Percentiles rank a stretch among this genome's conserved stretches.
These are phyloP conservation scores for Nothophytophthora sp. DNA, from an alignment of 352 stramenopile genomes.

Conservation along the genomic window DNA sequence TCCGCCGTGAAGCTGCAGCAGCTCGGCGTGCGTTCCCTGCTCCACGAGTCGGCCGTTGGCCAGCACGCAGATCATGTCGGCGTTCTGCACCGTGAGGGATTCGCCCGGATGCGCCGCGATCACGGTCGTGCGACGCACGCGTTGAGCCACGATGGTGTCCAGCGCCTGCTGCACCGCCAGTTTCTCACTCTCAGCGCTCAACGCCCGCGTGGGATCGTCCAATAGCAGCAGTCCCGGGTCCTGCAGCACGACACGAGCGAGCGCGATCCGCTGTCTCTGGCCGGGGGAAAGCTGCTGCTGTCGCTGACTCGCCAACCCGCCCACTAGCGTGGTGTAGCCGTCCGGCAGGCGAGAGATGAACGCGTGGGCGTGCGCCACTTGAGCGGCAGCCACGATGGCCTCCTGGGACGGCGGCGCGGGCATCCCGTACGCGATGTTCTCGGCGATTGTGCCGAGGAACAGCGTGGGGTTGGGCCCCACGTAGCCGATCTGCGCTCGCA, in stretches of 20 bases:
- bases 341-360: slow-evolving; percentile 93
- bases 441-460: slow-evolving; percentile 59
- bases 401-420: slow-evolving; percentile 42
- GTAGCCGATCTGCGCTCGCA: slow-evolving; percentile 63
- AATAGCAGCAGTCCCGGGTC: slow-evolving; percentile 88
- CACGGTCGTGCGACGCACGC: slow-evolving; percentile 37
- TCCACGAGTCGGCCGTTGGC: slow-evolving; percentile 22
- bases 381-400: slow-evolving; percentile 87
- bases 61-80: slow-evolving; percentile 36
- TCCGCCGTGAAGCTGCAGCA: slow-evolving; percentile 21
- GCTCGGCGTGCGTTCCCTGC: slow-evolving; percentile 42
- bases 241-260: slow-evolving; percentile 92
- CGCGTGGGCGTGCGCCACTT: slow-evolving; percentile 91
- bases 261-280: slow-evolving; percentile 87
- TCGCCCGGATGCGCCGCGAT: slow-evolving; percentile 41
- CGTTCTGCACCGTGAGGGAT: slow-evolving; percentile 35
- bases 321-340: slow-evolving; percentile 92
- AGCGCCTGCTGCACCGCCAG: slow-evolving; percentile 59
- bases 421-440: slow-evolving; percentile 70
- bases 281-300: slow-evolving; percentile 67
- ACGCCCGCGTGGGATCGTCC: slow-evolving; percentile 85
- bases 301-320: slow-evolving; percentile 84
- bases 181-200: slow-evolving; percentile 75
- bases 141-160: slow-evolving; percentile 38
- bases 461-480: slow-evolving; percentile 55